phyloP scores from a whole-genome alignment of 352 stramenopile genomes.

The Phytopythium chamaehyphon region DNA sequence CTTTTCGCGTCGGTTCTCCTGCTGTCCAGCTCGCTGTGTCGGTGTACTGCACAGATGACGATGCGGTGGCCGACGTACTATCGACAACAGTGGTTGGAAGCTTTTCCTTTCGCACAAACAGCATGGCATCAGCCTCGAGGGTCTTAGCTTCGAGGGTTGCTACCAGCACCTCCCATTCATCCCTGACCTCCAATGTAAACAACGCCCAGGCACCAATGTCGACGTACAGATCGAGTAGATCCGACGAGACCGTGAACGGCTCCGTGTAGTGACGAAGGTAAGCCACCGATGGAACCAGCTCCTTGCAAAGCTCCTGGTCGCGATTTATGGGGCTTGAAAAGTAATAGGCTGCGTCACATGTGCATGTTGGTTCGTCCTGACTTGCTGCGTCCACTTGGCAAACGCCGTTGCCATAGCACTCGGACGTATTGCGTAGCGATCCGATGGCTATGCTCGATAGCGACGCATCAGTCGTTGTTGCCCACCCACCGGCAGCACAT shows the following conservation, averaged over 20 bases:
- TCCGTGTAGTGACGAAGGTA: constrained; percentile 52
- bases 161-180: constrained; percentile 59
- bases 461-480: neutral
- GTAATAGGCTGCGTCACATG: constrained; percentile 61
- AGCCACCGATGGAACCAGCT: constrained; percentile 48
- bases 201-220: constrained; percentile 48
- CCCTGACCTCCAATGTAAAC: constrained; percentile 51
- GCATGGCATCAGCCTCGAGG: constrained; percentile 55
- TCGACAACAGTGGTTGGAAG: constrained; percentile 22
- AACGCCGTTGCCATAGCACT: constrained; percentile 74
- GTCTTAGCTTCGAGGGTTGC: constrained; percentile 33
- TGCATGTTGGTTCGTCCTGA: constrained; percentile 28
- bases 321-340: constrained; percentile 38
- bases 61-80: constrained; percentile 9
- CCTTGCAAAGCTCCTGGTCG: constrained; percentile 53
- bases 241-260: constrained; percentile 37
- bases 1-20: constrained; percentile 32
- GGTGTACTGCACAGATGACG: constrained; percentile 44
- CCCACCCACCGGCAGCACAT: constrained; percentile 20
- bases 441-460: constrained; percentile 14
- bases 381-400: constrained; percentile 27
- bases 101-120: constrained; percentile 67
- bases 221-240: constrained; percentile 41
- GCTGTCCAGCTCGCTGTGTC: constrained; percentile 48
- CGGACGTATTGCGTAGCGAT: constrained; percentile 47